These are phyloP conservation scores for Vararia minispora DNA, from an alignment of 768 basidiomycete species.

Conservation along the genomic window DNA sequence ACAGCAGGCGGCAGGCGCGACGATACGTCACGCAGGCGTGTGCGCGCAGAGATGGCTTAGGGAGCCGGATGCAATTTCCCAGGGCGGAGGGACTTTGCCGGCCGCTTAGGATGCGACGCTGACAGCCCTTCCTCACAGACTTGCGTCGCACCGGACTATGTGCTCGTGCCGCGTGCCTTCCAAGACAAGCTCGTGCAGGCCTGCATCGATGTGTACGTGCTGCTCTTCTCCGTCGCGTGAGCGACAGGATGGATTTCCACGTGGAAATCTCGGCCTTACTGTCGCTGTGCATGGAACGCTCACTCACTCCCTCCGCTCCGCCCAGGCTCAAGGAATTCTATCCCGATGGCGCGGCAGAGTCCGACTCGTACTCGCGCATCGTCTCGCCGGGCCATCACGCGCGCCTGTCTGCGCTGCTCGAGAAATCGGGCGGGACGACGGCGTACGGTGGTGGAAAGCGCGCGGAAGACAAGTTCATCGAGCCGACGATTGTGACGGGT, in stretches of 20 bases:
- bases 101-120: too few relatives aligned
- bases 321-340: constrained; percentile 47
- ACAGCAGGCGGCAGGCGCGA: too few relatives aligned
- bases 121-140: constrained; percentile 28
- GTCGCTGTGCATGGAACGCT: too few relatives aligned
- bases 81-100: too few relatives aligned
- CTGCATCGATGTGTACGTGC: constrained; percentile 30
- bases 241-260: background rate
- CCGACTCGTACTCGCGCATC: constrained; percentile 39
- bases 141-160: constrained; percentile 54
- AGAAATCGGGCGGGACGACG: constrained; percentile 53
- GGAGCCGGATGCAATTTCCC: too few relatives aligned
- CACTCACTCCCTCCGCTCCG: too few relatives aligned
- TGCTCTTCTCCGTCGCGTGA: background rate
- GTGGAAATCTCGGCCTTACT: background rate
- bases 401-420: constrained; percentile 54
- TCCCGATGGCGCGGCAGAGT: constrained; percentile 30
- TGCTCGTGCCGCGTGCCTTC: constrained; percentile 31
- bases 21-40: too few relatives aligned
- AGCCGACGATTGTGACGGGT: constrained; percentile 61
- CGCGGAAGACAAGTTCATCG: constrained; percentile 47
- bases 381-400: constrained; percentile 40
- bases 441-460: constrained; percentile 56
- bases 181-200: constrained; percentile 30
- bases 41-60: too few relatives aligned